These are phyloP conservation scores for Colletotrichum somersetense DNA, from an alignment of 2,329 filamentous ascomycete genomes.

Conservation along the genomic window DNA sequence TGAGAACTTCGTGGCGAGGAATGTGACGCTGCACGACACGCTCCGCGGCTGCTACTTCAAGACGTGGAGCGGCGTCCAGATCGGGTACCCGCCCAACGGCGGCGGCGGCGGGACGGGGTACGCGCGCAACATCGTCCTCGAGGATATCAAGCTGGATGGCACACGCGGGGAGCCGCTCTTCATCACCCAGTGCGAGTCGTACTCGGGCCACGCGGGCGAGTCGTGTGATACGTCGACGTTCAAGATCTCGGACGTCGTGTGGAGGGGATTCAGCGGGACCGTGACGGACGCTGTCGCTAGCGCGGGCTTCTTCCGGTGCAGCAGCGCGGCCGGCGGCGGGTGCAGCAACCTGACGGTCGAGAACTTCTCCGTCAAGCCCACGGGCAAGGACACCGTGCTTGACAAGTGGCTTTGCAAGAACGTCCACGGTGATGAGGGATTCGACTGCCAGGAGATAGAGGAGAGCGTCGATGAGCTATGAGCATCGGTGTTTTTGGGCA, in stretches of 20 bases:
- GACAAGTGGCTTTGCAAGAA: conserved; percentile 48
- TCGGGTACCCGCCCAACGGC: conserved; percentile 68
- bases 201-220: conserved; percentile 50
- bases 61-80: conserved; percentile 67
- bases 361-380: conserved; percentile 44
- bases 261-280: conserved; percentile 48
- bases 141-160: conserved; percentile 48
- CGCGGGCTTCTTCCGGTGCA: conserved; percentile 50
- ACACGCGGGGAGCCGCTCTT: conserved; percentile 50
- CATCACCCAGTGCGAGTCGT: conserved; percentile 53
- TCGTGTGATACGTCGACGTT: conserved; percentile 52
- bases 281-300: conserved; percentile 45
- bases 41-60: conserved; percentile 66
- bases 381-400: conserved; percentile 39
- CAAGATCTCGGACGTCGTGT: conserved; percentile 48
- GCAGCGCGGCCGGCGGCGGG: conserved; percentile 49
- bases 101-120: conserved; percentile 67
- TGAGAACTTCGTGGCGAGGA: conserved; percentile 61
- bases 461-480: conserved; percentile 25
- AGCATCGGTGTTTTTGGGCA: neutral
- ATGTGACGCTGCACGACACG: conserved; percentile 61
- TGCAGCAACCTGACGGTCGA: conserved; percentile 49
- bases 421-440: conserved; percentile 45
- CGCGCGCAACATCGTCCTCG: conserved; percentile 49
- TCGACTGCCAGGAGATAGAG: conserved; percentile 43